Conservation (phyloP, 179 eudicot species). For the Camellia oleifera region DNA sequence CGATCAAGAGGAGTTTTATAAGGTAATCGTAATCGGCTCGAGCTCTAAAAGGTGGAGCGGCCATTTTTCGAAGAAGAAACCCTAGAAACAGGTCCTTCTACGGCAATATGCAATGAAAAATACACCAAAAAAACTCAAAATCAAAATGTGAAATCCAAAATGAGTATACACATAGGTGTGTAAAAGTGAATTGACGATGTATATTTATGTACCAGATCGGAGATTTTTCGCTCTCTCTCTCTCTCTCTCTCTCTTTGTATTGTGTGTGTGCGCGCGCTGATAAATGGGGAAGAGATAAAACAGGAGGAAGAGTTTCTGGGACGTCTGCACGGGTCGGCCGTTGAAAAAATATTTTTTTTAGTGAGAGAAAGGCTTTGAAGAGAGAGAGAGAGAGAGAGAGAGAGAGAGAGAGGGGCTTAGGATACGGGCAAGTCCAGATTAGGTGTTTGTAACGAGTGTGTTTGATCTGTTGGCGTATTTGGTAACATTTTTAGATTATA, state of each 20-base stretch:
- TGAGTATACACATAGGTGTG: neutral
- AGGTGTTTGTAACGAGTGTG: neutral
- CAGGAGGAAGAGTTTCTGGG: neutral
- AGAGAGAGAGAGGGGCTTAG: neutral
- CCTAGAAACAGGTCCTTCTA: conserved; percentile 15
- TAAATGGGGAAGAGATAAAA: neutral
- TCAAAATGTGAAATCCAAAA: neutral
- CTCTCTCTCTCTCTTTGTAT: neutral
- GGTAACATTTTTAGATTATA: too few species aligned
- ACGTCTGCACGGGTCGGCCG: conserved; percentile 23
- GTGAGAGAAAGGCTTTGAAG: neutral
- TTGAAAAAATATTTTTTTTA: conserved; percentile 10
- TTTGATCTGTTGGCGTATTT: neutral
- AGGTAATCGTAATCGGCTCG: conserved; percentile 50
- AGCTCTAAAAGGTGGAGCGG: conserved; percentile 44
- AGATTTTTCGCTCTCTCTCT: conserved; percentile 9
- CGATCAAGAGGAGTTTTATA: conserved; percentile 44
- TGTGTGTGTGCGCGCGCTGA: neutral
- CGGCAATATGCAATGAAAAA: neutral
- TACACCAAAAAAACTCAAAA: neutral
- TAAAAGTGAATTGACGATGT: neutral
- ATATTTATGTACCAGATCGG: conserved; percentile 11
- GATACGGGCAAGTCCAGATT: neutral
- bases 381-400: too few species aligned
- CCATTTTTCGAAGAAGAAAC: conserved; percentile 16